A percentile compares a stretch with the other conserved stretches of the same genome.
These are phyloP conservation scores for Fusarium sp. DNA, from an alignment of 2,329 filamentous ascomycete species.

Conservation along the genomic window DNA sequence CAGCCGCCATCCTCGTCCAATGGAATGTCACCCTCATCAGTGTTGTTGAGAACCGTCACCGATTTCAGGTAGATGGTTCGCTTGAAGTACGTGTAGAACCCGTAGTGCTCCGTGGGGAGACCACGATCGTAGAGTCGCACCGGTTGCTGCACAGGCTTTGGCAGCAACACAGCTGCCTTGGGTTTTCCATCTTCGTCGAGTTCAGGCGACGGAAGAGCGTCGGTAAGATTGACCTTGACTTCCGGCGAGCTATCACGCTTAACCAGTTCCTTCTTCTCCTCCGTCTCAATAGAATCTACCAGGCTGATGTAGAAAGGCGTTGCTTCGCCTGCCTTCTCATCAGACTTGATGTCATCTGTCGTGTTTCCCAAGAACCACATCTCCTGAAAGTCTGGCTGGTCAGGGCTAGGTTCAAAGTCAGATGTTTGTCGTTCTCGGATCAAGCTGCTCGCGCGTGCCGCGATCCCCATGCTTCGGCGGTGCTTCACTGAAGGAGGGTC, in stretches of 20 bases:
- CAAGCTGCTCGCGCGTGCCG: constrained; percentile 37
- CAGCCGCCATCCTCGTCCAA: constrained; percentile 67
- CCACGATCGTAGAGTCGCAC: constrained; percentile 88
- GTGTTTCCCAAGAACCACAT: constrained; percentile 86
- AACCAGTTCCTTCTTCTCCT: constrained; percentile 40
- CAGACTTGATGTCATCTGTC: constrained; percentile 76
- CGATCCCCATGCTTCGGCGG: constrained; percentile 41
- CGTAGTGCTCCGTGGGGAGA: constrained; percentile 84
- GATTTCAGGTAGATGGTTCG: constrained; percentile 85
- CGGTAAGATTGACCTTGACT: constrained; percentile 42
- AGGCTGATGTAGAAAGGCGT: constrained; percentile 91
- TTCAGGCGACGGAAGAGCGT: constrained; percentile 71
- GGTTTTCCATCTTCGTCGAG: constrained; percentile 77
- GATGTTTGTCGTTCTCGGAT: constrained; percentile 32
- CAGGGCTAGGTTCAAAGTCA: constrained; percentile 62
- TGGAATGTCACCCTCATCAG: constrained; percentile 53
- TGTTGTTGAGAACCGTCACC: constrained; percentile 58
- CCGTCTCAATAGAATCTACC: constrained; percentile 58
- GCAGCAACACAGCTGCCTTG: constrained; percentile 76
- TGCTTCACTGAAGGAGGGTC: constrained; percentile 43
- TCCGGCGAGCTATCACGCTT: constrained; percentile 34
- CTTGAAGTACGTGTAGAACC: constrained; percentile 93
- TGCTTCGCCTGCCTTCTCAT: constrained; percentile 81
- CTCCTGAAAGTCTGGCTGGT: constrained; percentile 72
- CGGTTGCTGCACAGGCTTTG: constrained; percentile 78